Evolutionary conservation across 2,329 filamentous ascomycete genomes (phyloP), one percentile per base, ranked within the genome.

Genomic region (Hypoxylon sp.): DNA sequence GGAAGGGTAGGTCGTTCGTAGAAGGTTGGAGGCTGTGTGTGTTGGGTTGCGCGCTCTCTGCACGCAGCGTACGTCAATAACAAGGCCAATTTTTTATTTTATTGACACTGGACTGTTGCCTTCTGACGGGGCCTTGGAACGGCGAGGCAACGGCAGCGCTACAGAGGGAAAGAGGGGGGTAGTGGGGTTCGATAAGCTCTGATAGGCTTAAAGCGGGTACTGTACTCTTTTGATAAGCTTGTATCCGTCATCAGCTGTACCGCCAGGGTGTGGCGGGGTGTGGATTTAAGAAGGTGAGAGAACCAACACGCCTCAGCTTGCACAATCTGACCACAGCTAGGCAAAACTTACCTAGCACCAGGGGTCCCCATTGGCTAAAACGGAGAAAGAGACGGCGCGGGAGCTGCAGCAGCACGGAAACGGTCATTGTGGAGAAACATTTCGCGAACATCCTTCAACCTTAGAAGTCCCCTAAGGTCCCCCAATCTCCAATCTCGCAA

Each of bases 361-460:
- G 40, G 68, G 69, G n/a, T 61, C 42, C 44, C 33, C 17, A 71
- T 73, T 72, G 70, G 72, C 13, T 54, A 55, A 63, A 53, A 60
- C 70, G 70, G 72, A 72, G 68, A 73, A 72, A 72, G 61, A 64
- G 72, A 72, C 48, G 70, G 70, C 25, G 70, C 69, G 72, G 65
- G 50, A 63, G 49, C 68, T 69, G 65, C 63, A 71, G 31, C 60
- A 61, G 68, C 17, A 63, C 70, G 33, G 48, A 72, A 72, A 69
- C 14, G 68, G 68, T 66, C 51, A 72, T 65, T 71, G 68, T 70
- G 68, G 70, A 65, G 66, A 69, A 72, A 66, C 58, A 48, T 61
- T 68, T 59, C 64, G 59, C 48, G 66, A 74, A 67, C 68, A 67
- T 44, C 65, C 37, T 68, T 72, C 64, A 71, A 20, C 20, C 20